Conservation (phyloP, 2,329 filamentous ascomycete species). For the Daldinia sp. region DNA sequence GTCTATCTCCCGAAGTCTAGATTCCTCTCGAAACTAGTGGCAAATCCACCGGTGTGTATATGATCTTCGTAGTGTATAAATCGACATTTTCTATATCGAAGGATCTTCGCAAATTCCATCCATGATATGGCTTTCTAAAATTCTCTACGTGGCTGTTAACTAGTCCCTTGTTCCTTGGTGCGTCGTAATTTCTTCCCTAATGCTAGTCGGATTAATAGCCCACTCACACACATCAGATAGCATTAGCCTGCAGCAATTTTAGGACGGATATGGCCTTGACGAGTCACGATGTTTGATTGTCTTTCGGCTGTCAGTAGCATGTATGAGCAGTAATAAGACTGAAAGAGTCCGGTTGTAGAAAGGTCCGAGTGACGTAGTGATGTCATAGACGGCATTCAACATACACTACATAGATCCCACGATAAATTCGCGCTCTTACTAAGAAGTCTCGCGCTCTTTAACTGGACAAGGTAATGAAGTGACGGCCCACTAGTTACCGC, state of each 20-base stretch:
- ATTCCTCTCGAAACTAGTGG: constrained; percentile 19
- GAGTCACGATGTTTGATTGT: constrained; percentile 26
- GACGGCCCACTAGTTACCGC: constrained; percentile 15
- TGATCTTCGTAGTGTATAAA: constrained; percentile 23
- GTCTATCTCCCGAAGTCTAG: constrained; percentile 19
- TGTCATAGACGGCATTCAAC: constrained; percentile 21
- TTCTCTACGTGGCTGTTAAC: not conserved
- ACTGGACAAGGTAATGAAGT: constrained; percentile 11
- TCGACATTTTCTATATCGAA: constrained; percentile 4
- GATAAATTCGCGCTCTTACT: constrained; percentile 6
- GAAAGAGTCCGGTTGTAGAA: constrained; percentile 8
- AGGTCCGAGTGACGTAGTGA: constrained; percentile 20
- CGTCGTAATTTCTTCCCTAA: not conserved
- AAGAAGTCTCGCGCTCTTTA: constrained; percentile 7
- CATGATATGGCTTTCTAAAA: not conserved
- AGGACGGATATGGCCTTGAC: not conserved
- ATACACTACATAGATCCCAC: constrained; percentile 23
- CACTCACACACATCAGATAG: not conserved
- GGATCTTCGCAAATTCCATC: constrained; percentile 1
- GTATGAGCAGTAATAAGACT: constrained; percentile 19
- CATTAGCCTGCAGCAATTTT: constrained; percentile 14
- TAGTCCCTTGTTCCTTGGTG: not conserved
- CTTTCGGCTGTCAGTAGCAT: constrained; percentile 13
- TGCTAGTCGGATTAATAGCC: constrained; percentile 1
- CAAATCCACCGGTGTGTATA: constrained; percentile 11